Conservation (phyloP, 2,329 filamentous ascomycete genomes). For the Colletotrichum destructivum region DNA sequence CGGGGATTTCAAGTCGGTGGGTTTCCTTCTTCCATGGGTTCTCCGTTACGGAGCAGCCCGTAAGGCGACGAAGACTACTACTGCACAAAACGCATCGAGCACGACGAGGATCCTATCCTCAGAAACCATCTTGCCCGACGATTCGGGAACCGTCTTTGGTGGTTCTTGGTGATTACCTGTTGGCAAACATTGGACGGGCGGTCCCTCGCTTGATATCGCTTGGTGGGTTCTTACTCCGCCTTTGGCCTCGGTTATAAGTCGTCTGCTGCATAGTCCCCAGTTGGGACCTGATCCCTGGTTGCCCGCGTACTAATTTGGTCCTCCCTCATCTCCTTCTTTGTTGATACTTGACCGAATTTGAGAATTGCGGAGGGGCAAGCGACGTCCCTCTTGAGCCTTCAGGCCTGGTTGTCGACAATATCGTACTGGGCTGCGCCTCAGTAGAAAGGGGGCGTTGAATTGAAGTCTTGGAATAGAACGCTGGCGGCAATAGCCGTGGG, state of each 20-base stretch:
- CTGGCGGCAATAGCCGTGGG: not conserved
- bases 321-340: conserved; percentile 26
- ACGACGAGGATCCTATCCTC: accelerated
- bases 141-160: not conserved
- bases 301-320: conserved; percentile 13
- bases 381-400: not conserved
- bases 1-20: not conserved
- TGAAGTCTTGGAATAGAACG: not conserved
- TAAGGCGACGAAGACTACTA: not conserved
- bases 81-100: not conserved
- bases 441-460: not conserved
- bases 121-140: too few species aligned
- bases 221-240: conserved; percentile 1
- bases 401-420: not conserved
- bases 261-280: not conserved
- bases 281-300: not conserved
- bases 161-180: not conserved
- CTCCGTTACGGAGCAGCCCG: not conserved
- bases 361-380: not conserved
- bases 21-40: not conserved
- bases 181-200: not conserved
- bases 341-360: not conserved
- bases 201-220: conserved; percentile 6
- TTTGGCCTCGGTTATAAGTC: conserved; percentile 16
- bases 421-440: conserved; percentile 20